These are phyloP conservation scores for Penicillium paradoxum DNA, from an alignment of 495 filamentous ascomycete species.

Conservation along the genomic window DNA sequence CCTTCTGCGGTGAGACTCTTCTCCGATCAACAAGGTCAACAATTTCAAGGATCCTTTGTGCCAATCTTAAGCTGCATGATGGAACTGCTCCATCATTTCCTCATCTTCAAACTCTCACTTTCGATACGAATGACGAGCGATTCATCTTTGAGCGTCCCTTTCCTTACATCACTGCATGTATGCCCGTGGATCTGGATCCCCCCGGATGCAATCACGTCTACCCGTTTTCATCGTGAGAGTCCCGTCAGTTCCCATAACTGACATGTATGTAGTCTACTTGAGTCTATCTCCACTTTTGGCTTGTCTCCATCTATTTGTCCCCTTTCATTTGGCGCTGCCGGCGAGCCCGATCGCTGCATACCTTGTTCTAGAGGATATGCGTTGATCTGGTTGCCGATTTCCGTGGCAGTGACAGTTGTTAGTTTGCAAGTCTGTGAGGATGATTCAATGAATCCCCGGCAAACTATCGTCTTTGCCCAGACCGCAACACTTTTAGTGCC, in stretches of 20 bases:
- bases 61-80: constrained; percentile 2
- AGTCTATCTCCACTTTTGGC: constrained; percentile 5
- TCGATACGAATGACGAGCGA: background rate
- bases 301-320: background rate
- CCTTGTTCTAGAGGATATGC: background rate
- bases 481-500: background rate
- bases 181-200: background rate
- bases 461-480: constrained; percentile 26
- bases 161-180: background rate
- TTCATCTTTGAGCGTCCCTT: background rate
- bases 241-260: background rate
- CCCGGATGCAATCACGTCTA: background rate
- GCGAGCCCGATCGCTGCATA: background rate
- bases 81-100: background rate
- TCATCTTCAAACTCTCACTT: background rate
- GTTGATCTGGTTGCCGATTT: background rate
- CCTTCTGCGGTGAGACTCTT: background rate
- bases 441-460: constrained; percentile 11
- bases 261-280: constrained; percentile 17
- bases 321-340: background rate
- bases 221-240: background rate
- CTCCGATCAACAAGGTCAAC: constrained; percentile 5
- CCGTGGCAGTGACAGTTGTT: background rate
- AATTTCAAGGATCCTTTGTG: constrained; percentile 4
- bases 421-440: constrained; percentile 3